phyloP scores from a whole-genome alignment of 1,284 basidiomycete genomes.

The Boletellus deceptivus region DNA sequence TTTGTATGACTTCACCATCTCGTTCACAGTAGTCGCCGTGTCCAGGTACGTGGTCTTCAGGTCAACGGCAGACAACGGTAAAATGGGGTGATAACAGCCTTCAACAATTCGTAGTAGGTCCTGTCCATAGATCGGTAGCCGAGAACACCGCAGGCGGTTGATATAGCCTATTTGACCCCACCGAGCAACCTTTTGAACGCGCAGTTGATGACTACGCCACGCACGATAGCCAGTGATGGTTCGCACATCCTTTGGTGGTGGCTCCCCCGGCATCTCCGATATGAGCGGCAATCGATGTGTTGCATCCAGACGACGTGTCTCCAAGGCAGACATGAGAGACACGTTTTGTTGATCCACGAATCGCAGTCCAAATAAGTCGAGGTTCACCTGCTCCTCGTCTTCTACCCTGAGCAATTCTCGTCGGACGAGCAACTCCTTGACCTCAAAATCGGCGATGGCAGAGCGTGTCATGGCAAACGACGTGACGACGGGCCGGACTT shows the following conservation, averaged over 20 bases:
- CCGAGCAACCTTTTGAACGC: slow-evolving; percentile 52
- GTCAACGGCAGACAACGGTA: slow-evolving; percentile 55
- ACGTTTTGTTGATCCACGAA: slow-evolving; percentile 57
- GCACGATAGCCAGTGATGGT: slow-evolving; percentile 73
- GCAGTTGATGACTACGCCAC: slow-evolving; percentile 57
- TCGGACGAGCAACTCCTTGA: slow-evolving; percentile 85
- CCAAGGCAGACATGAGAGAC: slow-evolving; percentile 52
- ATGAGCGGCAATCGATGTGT: slow-evolving; percentile 64
- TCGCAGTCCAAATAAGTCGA: slow-evolving; percentile 65
- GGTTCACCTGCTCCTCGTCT: slow-evolving; percentile 51
- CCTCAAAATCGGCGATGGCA: slow-evolving; percentile 82
- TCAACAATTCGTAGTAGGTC: slow-evolving; percentile 55
- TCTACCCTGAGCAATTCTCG: slow-evolving; percentile 57
- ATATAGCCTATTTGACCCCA: slow-evolving; percentile 75
- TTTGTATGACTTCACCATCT: slow-evolving; percentile 63
- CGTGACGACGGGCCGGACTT: slow-evolving; percentile 91
- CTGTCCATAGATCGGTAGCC: slow-evolving; percentile 61
- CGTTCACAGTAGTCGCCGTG: slow-evolving; percentile 41
- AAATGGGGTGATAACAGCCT: slow-evolving; percentile 47
- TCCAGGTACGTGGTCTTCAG: slow-evolving; percentile 41
- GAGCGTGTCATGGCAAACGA: slow-evolving; percentile 87
- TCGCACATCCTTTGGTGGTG: slow-evolving; percentile 69
- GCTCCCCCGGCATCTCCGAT: slow-evolving; percentile 53
- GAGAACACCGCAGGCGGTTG: slow-evolving; percentile 74
- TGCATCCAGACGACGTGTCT: slow-evolving; percentile 65